Evolutionary conservation across 192 early-diverging fungal genomes (phyloP), one percentile per base, ranked within the genome.

Genomic region (Jimgerdemannia lactiflua): DNA sequence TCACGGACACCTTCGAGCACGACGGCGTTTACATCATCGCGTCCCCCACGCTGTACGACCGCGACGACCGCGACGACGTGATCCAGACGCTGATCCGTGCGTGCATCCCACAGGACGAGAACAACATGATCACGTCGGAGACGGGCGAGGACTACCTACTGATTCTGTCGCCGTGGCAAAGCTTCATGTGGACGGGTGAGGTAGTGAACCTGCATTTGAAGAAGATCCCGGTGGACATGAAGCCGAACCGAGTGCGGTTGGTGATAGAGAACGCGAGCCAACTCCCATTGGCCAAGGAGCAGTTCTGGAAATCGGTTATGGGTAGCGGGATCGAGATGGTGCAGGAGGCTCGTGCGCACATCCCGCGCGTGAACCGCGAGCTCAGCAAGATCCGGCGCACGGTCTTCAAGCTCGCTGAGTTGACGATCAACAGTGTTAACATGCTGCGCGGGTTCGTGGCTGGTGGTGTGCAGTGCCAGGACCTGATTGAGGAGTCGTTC

Each of bases 11-110:
- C 18, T 92, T 91, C 78, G 91, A 95, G 77, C 83, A 81, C 41
- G 85, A 85, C 43, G 91, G 92, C 1, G 75, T 91, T 1, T 94
- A 92, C 71, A 87, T 96, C n/a, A 85, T 96, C 74, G 93, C 92
- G 8, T 90, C 89, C 74, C 89, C 89, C 65, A 74, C 72, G 1
- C 69, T 83, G 4, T 75, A 65, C 71, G 75, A 74, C 4, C 65
- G 75, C 11, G 67, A 68, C 17, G 72, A 79, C 8, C 65, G 75
- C 49, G 14, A 59, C 49, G 49, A 59, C 49, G 67, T 40, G 8
- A 83, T 83, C 59, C 40, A 71, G 3, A 59, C 66, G 3, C 59
- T 83, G 3, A 67, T 79, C 11, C 72, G 69, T 9, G 43, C 81
- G 3, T 75, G 75, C 64, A 82, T 87, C 65, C 71, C 77, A 29